A percentile compares a stretch with the other conserved stretches of the same genome.
Evolutionary conservation across 2,329 filamentous ascomycete genomes (phyloP).

Genomic region (Penicillium oxalicum): DNA sequence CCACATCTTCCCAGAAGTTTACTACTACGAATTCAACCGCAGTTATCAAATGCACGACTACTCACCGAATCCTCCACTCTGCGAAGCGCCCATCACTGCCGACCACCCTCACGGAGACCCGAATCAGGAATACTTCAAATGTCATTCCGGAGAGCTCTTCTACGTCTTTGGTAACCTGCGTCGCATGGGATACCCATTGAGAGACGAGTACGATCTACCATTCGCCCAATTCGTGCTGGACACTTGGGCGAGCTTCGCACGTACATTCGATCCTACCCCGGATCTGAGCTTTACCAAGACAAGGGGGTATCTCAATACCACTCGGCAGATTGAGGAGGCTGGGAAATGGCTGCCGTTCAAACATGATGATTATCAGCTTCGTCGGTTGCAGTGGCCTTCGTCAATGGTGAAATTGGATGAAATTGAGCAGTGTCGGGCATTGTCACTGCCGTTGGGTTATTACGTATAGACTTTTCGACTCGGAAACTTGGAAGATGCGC

Average conservation of each 20-base stretch:
- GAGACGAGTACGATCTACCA: slow-evolving; percentile 18
- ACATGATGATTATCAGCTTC: slow-evolving; percentile 4
- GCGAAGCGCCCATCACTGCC: slow-evolving; percentile 41
- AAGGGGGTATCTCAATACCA: slow-evolving; percentile 16
- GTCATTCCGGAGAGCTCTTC: slow-evolving; percentile 53
- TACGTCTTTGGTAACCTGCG: slow-evolving; percentile 50
- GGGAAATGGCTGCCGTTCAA: slow-evolving; percentile 11
- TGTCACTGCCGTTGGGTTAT: slow-evolving; percentile 11
- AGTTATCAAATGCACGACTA: slow-evolving; percentile 45
- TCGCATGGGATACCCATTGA: slow-evolving; percentile 11
- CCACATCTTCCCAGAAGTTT: slow-evolving; percentile 45
- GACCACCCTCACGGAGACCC: slow-evolving; percentile 44
- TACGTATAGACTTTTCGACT: background rate
- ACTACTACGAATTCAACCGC: slow-evolving; percentile 57
- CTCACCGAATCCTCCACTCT: slow-evolving; percentile 48
- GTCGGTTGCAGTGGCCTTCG: slow-evolving; percentile 16
- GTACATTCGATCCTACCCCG: slow-evolving; percentile 15
- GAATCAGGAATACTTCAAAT: slow-evolving; percentile 45
- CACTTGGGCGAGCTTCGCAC: slow-evolving; percentile 21
- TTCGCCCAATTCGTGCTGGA: slow-evolving; percentile 22
- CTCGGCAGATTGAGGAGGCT: slow-evolving; percentile 3
- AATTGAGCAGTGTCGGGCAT: slow-evolving; percentile 9
- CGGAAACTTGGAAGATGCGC: too few species aligned
- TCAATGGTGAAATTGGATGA: slow-evolving; percentile 12
- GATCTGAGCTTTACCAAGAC: slow-evolving; percentile 11